Conservation (phyloP, 129 eudicot species). For the Deinandra increscens region DNA sequence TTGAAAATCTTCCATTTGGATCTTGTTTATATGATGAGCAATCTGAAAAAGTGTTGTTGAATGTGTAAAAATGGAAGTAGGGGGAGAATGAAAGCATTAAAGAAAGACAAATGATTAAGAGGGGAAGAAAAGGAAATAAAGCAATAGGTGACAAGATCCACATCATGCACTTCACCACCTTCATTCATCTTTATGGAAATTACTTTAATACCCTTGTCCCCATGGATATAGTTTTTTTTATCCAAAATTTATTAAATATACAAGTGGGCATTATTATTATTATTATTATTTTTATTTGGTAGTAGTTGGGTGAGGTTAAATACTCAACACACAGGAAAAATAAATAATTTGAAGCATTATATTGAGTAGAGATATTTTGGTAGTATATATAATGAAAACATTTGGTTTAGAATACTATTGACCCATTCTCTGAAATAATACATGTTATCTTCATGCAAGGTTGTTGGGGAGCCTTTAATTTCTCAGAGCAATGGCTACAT, state of each 20-base stretch:
- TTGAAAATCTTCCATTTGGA: conserved; percentile 34
- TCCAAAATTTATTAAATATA: conserved; percentile 25
- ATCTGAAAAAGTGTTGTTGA: conserved; percentile 6
- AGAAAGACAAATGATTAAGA: conserved; percentile 37
- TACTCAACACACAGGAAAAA: conserved; percentile 20
- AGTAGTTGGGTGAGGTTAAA: conserved; percentile 29
- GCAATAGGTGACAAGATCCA: conserved; percentile 43
- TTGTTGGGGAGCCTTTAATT: conserved; percentile 31
- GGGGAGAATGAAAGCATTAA: conserved; percentile 40
- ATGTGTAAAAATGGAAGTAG: conserved; percentile 23
- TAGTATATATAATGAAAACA: not conserved
- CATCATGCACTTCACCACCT: conserved; percentile 38
- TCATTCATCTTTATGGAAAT: conserved; percentile 5
- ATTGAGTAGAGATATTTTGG: no score
- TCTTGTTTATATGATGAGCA: conserved; percentile 24
- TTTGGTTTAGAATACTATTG: not conserved
- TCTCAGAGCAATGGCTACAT: conserved; percentile 5
- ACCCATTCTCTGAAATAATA: conserved; percentile 22
- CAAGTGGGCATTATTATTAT: conserved; percentile 27
- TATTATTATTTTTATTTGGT: not conserved
- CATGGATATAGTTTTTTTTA: conserved; percentile 30
- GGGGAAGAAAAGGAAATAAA: conserved; percentile 38
- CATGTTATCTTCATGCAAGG: conserved; percentile 25
- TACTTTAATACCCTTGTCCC: conserved; percentile 36
- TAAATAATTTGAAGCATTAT: conserved; percentile 4